Conservation (phyloP, 225 moss, liverwort and hornwort species). For the Anthoceros angustus region DNA sequence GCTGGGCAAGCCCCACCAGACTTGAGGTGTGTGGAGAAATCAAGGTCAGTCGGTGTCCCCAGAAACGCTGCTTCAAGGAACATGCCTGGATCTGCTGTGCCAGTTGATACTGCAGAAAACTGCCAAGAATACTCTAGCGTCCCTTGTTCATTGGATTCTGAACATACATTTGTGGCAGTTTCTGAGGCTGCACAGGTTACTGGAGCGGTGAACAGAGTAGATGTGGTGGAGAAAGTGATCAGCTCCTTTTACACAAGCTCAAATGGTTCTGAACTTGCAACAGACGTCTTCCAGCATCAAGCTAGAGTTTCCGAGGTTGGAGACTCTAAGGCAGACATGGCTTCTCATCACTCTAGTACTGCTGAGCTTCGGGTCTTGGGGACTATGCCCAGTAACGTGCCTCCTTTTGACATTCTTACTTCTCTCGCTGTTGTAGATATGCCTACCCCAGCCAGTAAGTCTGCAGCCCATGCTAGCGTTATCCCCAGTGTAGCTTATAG, state of each 20-base stretch:
- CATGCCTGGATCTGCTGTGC: constrained; percentile 1
- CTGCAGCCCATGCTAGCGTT: too few species aligned
- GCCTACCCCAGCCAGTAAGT: too few species aligned
- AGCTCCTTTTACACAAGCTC: neutral
- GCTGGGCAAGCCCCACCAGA: neutral
- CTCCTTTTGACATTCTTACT: too few species aligned
- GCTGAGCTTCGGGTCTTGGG: too few species aligned
- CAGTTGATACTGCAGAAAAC: neutral
- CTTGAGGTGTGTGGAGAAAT: neutral
- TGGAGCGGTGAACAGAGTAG: neutral
- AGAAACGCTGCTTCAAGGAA: neutral
- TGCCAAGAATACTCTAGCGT: neutral
- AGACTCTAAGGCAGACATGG: too few species aligned
- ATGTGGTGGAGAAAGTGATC: neutral
- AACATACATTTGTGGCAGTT: constrained; percentile 5
- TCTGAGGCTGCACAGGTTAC: neutral
- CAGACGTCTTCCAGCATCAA: neutral
- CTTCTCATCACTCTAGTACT: too few species aligned
- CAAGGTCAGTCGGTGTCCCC: neutral
- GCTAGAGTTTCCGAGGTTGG: neutral
- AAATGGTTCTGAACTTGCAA: neutral
- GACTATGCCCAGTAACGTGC: too few species aligned
- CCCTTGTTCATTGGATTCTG: constrained; percentile 2
- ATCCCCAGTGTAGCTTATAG: too few species aligned
- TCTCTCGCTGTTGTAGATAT: too few species aligned